Percentiles rank a stretch among this genome's conserved stretches.
phyloP scores from a whole-genome alignment of 345 rosid genomes.

The Citrus sp. region DNA sequence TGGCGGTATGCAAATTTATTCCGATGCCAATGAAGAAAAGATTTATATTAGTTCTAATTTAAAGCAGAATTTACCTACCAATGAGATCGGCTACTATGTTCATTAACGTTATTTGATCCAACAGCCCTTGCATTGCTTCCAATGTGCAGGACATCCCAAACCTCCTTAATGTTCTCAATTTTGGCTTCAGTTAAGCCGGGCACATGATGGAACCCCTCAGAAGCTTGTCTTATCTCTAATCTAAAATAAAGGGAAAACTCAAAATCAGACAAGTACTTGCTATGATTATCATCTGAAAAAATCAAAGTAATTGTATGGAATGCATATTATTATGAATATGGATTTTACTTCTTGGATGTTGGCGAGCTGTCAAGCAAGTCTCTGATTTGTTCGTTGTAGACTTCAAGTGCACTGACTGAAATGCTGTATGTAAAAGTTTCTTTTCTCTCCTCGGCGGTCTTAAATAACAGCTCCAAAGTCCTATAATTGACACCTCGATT shows the following conservation, averaged over 20 bases:
- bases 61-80: slow-evolving; percentile 24
- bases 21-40: background rate
- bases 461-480: slow-evolving; percentile 43
- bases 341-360: slow-evolving; percentile 39
- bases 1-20: background rate
- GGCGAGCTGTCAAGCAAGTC: slow-evolving; percentile 45
- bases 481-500: slow-evolving; percentile 53
- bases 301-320: background rate
- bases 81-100: slow-evolving; percentile 54
- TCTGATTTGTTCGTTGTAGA: slow-evolving; percentile 51
- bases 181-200: slow-evolving; percentile 45
- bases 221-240: slow-evolving; percentile 46
- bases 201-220: slow-evolving; percentile 42
- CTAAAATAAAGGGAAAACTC: slow-evolving; percentile 12
- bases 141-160: slow-evolving; percentile 42
- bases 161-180: slow-evolving; percentile 37
- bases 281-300: background rate
- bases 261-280: background rate
- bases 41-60: background rate
- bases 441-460: slow-evolving; percentile 33
- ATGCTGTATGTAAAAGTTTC: slow-evolving; percentile 30
- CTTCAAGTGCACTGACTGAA: slow-evolving; percentile 51
- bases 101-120: slow-evolving; percentile 52
- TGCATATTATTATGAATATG: slow-evolving; percentile 4
- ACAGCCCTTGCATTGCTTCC: slow-evolving; percentile 51